Evolutionary conservation across 257 asterid genomes (phyloP), one percentile per base, ranked within the genome.

Genomic region (Handroanthus guayacan): DNA sequence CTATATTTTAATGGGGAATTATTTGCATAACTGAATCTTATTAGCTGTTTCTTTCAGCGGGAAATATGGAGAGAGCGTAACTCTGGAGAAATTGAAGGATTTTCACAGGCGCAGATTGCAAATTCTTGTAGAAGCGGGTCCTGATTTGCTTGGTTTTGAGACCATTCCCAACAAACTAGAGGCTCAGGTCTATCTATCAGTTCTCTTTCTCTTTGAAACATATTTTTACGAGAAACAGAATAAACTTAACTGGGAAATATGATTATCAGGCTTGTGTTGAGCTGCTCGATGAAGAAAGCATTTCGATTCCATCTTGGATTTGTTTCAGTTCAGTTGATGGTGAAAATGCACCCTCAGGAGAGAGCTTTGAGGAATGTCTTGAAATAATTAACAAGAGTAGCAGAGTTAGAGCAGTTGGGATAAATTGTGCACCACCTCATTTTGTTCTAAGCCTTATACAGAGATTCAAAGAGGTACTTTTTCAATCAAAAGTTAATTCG

Each of bases 91-190:
- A 63, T 79, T 93, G 17, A 93, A 91, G 78, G 93, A 93, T 77
- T 91, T 91, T 64, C 98, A 93, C 72, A 76, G 96, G 45, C 86
- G 91, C 38, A 86, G 98, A 67, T 78, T 93, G 61, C 96, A 91
- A 81, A 90, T 93, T 84, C 93, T 93, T 16, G 88, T 86, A 11
- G 89, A 86, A 81, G 93, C 97, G 5, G 89, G 91, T 48, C 90
- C 97, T 1, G 96, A 93, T 86, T 67, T 89, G 78, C 87, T 91
- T 45, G 97, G 97, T 9, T 93, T 93, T 45, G 98, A 93, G 84
- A 93, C 98, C 76, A 89, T 93, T 81, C 96, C 98, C 2, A 93
- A 93, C 84, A 91, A 91, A 76, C 85, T 93, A 39, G 98, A 93
- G 84, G 96, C 96, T 80, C 92, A 88, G 94, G 98, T 90, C 56